Conservation (phyloP, 2,329 filamentous ascomycete species). For the Stemphylium vesicarium region DNA sequence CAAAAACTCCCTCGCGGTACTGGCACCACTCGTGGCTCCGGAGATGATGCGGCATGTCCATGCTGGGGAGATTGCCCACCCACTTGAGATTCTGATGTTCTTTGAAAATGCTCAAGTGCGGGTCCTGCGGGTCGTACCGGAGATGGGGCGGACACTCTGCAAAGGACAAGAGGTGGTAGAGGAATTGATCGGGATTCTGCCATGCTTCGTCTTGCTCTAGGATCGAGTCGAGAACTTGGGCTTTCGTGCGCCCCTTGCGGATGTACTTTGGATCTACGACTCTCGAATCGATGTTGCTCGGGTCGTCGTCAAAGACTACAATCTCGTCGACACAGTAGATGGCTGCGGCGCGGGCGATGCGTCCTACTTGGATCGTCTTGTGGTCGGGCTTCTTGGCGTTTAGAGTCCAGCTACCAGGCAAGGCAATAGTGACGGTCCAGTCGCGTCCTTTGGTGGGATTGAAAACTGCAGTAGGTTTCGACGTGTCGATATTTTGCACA, state of each 20-base stretch:
- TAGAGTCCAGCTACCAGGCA: constrained; percentile 72
- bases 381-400: constrained; percentile 77
- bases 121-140: constrained; percentile 31
- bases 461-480: constrained; percentile 74
- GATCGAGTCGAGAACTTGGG: constrained; percentile 48
- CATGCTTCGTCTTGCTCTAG: constrained; percentile 59
- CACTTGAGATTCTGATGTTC: constrained; percentile 78
- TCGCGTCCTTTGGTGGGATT: constrained; percentile 67
- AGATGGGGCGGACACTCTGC: constrained; percentile 86
- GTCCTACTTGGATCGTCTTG: constrained; percentile 73
- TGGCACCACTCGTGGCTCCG: constrained; percentile 77
- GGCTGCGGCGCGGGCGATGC: constrained; percentile 79
- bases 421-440: constrained; percentile 78
- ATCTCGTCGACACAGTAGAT: constrained; percentile 87
- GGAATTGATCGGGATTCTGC: constrained; percentile 78
- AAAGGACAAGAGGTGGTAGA: constrained; percentile 79
- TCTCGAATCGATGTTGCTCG: constrained; percentile 37
- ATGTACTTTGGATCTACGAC: constrained; percentile 31
- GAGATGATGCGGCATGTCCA: constrained; percentile 87
- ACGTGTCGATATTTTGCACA: constrained; percentile 55
- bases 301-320: constrained; percentile 79
- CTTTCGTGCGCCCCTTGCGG: constrained; percentile 45
- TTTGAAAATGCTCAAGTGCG: constrained; percentile 73
- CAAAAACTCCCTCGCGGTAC: constrained; percentile 78
- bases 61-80: constrained; percentile 74